phyloP scores from a whole-genome alignment of 306 rosid genomes.

The Dryas drummondii region DNA sequence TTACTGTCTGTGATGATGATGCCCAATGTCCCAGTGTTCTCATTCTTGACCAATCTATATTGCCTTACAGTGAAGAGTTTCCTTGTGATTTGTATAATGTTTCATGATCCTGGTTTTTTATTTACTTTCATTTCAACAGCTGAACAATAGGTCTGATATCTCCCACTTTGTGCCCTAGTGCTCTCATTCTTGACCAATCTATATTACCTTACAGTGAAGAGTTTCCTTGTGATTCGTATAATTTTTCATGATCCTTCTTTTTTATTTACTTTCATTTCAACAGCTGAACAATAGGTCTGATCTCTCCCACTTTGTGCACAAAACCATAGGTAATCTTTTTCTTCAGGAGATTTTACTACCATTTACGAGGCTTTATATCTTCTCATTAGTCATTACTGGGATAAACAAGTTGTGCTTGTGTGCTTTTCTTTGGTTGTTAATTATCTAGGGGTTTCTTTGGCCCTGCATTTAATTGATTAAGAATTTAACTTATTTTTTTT shows the following conservation, averaged over 20 bases:
- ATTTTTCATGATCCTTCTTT: not conserved
- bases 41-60: not conserved
- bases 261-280: not conserved
- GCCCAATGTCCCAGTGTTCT: not conserved
- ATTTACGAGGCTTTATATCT: not conserved
- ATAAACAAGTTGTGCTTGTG: not conserved
- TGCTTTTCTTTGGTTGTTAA: not conserved
- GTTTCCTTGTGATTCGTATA: not conserved
- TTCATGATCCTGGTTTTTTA: not conserved
- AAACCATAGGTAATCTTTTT: not conserved
- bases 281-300: not conserved
- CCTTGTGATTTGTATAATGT: not conserved
- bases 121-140: not conserved
- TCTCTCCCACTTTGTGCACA: not conserved
- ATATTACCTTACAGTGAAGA: not conserved
- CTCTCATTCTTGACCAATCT: not conserved
- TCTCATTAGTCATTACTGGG: not conserved
- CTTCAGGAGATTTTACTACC: not conserved
- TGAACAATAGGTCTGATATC: not conserved
- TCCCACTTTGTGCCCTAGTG: not conserved
- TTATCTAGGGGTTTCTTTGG: not conserved
- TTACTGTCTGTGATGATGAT: not conserved
- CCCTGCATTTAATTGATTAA: not conserved
- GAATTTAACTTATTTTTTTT: not conserved
- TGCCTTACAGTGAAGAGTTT: not conserved